Evolutionary conservation across 495 filamentous ascomycete species (phyloP).

Genomic region (Aspergillus diversus): DNA sequence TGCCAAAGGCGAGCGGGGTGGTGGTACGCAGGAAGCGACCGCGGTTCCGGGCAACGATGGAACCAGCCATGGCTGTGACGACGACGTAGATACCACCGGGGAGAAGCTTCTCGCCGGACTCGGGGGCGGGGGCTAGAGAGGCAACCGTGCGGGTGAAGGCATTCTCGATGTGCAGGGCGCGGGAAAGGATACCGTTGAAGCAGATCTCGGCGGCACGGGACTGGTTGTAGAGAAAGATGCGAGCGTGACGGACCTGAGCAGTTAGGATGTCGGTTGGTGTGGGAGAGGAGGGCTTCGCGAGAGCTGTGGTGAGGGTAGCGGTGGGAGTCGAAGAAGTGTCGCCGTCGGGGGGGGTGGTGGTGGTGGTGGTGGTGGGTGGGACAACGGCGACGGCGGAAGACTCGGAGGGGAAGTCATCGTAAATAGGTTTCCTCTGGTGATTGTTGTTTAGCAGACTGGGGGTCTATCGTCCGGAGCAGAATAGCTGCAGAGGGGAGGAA

Average conservation of each 20-base stretch:
- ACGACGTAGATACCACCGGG: slow-evolving; percentile 88
- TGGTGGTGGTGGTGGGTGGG: slow-evolving; percentile 31
- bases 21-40: slow-evolving; percentile 75
- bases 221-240: slow-evolving; percentile 80
- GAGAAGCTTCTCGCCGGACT: slow-evolving; percentile 80
- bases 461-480: slow-evolving; percentile 4
- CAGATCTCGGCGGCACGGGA: slow-evolving; percentile 71
- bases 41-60: slow-evolving; percentile 83
- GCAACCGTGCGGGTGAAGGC: slow-evolving; percentile 81
- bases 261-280: slow-evolving; percentile 92
- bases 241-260: slow-evolving; percentile 73
- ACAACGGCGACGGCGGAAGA: slow-evolving; percentile 29
- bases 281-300: slow-evolving; percentile 52
- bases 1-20: slow-evolving; percentile 70
- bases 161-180: slow-evolving; percentile 76
- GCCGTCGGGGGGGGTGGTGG: slow-evolving; percentile 17
- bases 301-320: slow-evolving; percentile 27
- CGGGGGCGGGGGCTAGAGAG: slow-evolving; percentile 79
- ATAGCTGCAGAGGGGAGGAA: slow-evolving; percentile 24
- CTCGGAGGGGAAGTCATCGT: slow-evolving; percentile 66
- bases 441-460: neutral
- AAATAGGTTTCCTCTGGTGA: slow-evolving; percentile 77
- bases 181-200: slow-evolving; percentile 75
- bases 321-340: slow-evolving; percentile 14
- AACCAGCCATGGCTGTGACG: slow-evolving; percentile 89